Evolutionary conservation across 805 yeast genomes (phyloP).

Genomic region (Pichia sporocuriosa): DNA sequence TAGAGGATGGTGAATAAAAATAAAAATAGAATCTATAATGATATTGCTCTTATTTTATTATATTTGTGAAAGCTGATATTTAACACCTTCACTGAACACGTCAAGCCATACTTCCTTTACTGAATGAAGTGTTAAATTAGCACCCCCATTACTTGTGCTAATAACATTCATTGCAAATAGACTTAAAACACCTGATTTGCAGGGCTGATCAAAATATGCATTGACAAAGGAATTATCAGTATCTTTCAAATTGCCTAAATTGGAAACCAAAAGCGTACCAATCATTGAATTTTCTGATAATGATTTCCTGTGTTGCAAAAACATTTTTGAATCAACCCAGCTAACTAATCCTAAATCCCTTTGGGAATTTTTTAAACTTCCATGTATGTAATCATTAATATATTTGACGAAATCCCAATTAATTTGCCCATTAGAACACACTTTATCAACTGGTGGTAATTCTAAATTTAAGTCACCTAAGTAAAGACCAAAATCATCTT

Average conservation of each 20-base stretch:
- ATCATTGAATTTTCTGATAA: slow-evolving; percentile 9
- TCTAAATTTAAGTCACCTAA: slow-evolving; percentile 12
- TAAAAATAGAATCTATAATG: neutral
- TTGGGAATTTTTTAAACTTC: slow-evolving; percentile 6
- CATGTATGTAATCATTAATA: slow-evolving; percentile 10
- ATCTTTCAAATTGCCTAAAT: slow-evolving; percentile 7
- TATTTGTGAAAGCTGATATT: slow-evolving; percentile 1
- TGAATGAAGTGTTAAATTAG: slow-evolving; percentile 5
- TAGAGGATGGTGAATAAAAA: slow-evolving; percentile 10
- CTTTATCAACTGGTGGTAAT: slow-evolving; percentile 8
- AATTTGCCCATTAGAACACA: slow-evolving; percentile 2
- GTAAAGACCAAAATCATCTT: slow-evolving; percentile 11
- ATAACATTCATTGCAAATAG: slow-evolving; percentile 12
- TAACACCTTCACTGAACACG: slow-evolving; percentile 4
- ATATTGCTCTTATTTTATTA: neutral
- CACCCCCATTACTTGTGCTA: slow-evolving; percentile 9
- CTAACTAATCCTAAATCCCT: slow-evolving; percentile 12
- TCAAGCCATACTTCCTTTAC: slow-evolving; percentile 9
- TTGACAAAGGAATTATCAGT: neutral
- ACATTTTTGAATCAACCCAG: slow-evolving; percentile 9
- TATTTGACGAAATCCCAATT: slow-evolving; percentile 12
- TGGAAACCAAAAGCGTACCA: slow-evolving; percentile 13
- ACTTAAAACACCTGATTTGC: slow-evolving; percentile 11
- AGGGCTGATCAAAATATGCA: slow-evolving; percentile 14
- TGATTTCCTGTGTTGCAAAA: slow-evolving; percentile 6